Conservation (phyloP, 2,329 filamentous ascomycete genomes). For the Didymella sp. region DNA sequence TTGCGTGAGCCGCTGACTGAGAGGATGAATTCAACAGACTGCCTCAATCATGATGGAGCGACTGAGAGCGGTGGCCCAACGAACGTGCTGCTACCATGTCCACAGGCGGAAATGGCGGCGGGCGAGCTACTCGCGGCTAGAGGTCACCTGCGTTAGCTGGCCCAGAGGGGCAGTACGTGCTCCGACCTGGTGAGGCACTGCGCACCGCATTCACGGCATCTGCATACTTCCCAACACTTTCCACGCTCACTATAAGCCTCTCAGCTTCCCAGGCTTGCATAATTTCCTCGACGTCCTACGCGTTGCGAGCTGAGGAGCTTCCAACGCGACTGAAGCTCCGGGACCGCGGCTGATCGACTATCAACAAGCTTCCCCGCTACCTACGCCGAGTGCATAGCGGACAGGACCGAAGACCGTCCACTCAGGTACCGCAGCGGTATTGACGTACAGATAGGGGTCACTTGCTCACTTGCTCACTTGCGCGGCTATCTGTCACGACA, state of each 20-base stretch:
- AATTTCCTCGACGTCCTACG: constrained; percentile 3
- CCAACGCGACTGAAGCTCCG: constrained; percentile 23
- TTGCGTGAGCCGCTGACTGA: constrained; percentile 2
- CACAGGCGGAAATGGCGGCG: constrained; percentile 6
- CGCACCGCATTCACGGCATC: constrained; percentile 18
- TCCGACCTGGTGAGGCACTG: constrained; percentile 10
- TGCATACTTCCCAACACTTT: constrained; percentile 29
- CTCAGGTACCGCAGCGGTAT: constrained; percentile 16
- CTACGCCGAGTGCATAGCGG: constrained; percentile 18
- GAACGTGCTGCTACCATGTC: constrained; percentile 7
- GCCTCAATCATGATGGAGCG: constrained; percentile 1
- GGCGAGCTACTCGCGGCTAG: constrained; percentile 1
- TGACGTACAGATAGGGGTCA: constrained; percentile 10
- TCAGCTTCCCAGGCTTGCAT: not conserved
- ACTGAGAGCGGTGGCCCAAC: constrained; percentile 6
- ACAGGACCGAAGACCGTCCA: constrained; percentile 10
- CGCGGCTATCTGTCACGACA: constrained; percentile 26
- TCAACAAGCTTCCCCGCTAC: constrained; percentile 23
- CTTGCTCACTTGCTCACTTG: constrained; percentile 13
- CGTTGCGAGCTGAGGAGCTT: constrained; percentile 30
- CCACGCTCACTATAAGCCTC: constrained; percentile 13
- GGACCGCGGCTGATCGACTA: constrained; percentile 26
- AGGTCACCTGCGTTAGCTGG: constrained; percentile 28
- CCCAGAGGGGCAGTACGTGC: constrained; percentile 21
- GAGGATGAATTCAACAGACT: constrained; percentile 7